Evolutionary conservation across 345 rosid genomes (phyloP).

Genomic region (Stellera chamaejasme): DNA sequence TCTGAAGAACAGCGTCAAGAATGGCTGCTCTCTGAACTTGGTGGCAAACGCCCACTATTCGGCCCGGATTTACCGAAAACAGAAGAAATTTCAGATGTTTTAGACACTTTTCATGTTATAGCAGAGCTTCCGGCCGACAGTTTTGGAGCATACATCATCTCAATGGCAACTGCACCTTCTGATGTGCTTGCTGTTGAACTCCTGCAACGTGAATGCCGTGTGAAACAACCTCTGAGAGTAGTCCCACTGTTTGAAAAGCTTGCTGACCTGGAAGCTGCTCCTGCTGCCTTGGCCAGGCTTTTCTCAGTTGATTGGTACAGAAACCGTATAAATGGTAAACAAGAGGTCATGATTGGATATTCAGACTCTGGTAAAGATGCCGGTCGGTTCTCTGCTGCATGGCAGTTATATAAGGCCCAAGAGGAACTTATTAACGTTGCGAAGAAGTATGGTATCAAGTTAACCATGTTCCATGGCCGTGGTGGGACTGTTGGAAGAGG

Average conservation of each 20-base stretch:
- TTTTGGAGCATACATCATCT: conserved; percentile 93
- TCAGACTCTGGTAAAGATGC: conserved; percentile 99
- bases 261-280: conserved; percentile 96
- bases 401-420: conserved; percentile 97
- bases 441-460: conserved; percentile 75
- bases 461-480: conserved; percentile 99
- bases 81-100: conserved; percentile 84
- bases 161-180: conserved; percentile 96
- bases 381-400: conserved; percentile 92
- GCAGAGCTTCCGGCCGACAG: conserved; percentile 85
- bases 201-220: conserved; percentile 89
- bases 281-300: conserved; percentile 86
- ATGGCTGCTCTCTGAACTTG: conserved; percentile 87
- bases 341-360: conserved; percentile 99
- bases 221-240: conserved; percentile 83
- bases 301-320: conserved; percentile 95
- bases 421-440: conserved; percentile 93
- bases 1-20: conserved; percentile 77
- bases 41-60: conserved; percentile 86
- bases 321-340: conserved; percentile 82
- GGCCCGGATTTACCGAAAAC: conserved; percentile 96
- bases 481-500: conserved; percentile 99
- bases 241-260: conserved; percentile 98
- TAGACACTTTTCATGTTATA: conserved; percentile 73
- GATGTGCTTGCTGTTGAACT: conserved; percentile 98